Conservation (phyloP, 1,284 basidiomycete genomes). For the Ceratobasidium sp. region DNA sequence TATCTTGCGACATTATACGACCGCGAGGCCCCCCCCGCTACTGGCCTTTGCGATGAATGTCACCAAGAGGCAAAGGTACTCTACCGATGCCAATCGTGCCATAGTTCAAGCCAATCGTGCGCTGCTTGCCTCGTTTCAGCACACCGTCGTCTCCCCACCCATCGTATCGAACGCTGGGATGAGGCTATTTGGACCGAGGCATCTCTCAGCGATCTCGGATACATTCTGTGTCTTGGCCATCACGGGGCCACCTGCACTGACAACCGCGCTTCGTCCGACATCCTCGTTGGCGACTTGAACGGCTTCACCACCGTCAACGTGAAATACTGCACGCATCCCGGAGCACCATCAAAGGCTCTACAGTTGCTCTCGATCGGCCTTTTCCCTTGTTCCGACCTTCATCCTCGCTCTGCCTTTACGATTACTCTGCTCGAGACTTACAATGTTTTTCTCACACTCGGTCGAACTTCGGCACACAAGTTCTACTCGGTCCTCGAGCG, state of each 20-base stretch:
- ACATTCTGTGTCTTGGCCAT: background rate
- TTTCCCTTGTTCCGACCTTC: slow-evolving; percentile 7
- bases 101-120: background rate
- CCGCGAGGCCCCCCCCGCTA: background rate
- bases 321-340: background rate
- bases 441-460: slow-evolving; percentile 7
- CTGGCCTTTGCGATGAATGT: background rate
- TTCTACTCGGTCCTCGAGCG: slow-evolving; percentile 19
- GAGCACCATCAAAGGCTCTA: background rate
- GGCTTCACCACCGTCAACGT: slow-evolving; percentile 6
- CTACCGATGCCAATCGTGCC: background rate
- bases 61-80: background rate
- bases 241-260: background rate
- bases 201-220: background rate
- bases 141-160: slow-evolving; percentile 1
- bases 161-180: slow-evolving; percentile 1
- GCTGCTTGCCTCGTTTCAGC: background rate
- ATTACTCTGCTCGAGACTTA: background rate
- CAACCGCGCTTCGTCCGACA: background rate
- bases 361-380: slow-evolving; percentile 7
- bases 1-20: background rate
- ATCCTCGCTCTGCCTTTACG: slow-evolving; percentile 17
- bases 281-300: slow-evolving; percentile 3
- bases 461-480: slow-evolving; percentile 15
- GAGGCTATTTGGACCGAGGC: background rate